Percentiles rank a stretch among this genome's conserved stretches.
These are phyloP conservation scores for Claviceps pazoutovae DNA, from an alignment of 2,329 filamentous ascomycete genomes.

Conservation along the genomic window DNA sequence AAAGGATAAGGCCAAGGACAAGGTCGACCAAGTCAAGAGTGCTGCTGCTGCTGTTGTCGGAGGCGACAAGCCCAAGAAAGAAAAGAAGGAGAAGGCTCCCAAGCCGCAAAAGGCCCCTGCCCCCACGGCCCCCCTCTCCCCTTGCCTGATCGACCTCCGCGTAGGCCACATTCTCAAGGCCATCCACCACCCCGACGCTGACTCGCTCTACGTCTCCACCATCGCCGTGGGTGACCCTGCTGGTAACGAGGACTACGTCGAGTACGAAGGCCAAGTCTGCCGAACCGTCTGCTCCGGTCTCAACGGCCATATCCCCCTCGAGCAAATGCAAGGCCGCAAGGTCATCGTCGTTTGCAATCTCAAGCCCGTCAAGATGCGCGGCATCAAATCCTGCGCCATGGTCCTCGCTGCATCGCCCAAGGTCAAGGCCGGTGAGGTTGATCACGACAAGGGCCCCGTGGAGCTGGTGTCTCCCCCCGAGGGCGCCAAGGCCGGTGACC, in stretches of 20 bases:
- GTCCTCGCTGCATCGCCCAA: slow-evolving; percentile 87
- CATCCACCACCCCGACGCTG: slow-evolving; percentile 88
- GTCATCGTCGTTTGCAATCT: slow-evolving; percentile 94
- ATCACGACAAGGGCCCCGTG: slow-evolving; percentile 77
- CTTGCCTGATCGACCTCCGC: slow-evolving; percentile 80
- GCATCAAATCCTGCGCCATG: slow-evolving; percentile 68
- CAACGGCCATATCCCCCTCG: slow-evolving; percentile 81
- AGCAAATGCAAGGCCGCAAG: slow-evolving; percentile 93
- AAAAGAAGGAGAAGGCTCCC: slow-evolving; percentile 80
- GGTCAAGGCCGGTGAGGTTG: slow-evolving; percentile 65
- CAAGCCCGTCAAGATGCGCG: slow-evolving; percentile 98
- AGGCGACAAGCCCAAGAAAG: slow-evolving; percentile 50
- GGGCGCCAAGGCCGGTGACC: slow-evolving; percentile 67
- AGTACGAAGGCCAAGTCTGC: slow-evolving; percentile 82
- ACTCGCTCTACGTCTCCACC: slow-evolving; percentile 88
- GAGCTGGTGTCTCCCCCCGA: slow-evolving; percentile 80
- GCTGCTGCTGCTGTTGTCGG: slow-evolving; percentile 21
- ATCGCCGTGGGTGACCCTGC: slow-evolving; percentile 85
- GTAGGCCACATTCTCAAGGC: slow-evolving; percentile 97
- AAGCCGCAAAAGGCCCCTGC: slow-evolving; percentile 58
- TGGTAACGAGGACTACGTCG: slow-evolving; percentile 68
- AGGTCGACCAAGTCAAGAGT: slow-evolving; percentile 35
- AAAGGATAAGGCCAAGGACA: slow-evolving; percentile 44
- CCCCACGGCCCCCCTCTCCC: slow-evolving; percentile 63
- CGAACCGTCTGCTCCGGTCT: slow-evolving; percentile 95